Evolutionary conservation across 495 filamentous ascomycete genomes (phyloP), one percentile per base, ranked within the genome.

Genomic region (Daldinia loculata): DNA sequence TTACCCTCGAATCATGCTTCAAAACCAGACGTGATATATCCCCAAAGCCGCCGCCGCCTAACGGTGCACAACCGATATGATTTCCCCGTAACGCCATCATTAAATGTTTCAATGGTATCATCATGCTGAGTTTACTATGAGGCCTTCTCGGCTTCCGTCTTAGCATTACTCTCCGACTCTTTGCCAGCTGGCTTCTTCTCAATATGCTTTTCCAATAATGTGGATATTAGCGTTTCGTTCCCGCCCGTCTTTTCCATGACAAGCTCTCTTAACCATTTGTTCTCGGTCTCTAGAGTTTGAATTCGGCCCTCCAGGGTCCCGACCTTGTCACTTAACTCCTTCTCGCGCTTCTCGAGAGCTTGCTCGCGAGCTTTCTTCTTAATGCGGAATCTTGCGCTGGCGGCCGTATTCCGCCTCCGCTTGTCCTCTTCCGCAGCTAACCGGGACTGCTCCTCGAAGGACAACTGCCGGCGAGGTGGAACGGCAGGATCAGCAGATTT

Each of bases 311-410:
- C 95, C 12, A 99, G 86, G 11, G 81, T 82, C 11, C 82, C 83
- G 45, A 96, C 92, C 81, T 94, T 94, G 38, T 97, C 95, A 7
- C 87, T 88, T 77, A 97, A 93, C 72, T 98, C 95, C 80, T 96
- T 95, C 64, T 95, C 91, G 51, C 89, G 89, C 61, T 90, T 90
- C 83, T 98, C 95, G 65, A 99, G 91, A 3, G 91, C 90, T 77
- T 95, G 92, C 83, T 99, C 95, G 60, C 95, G 92, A 81, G 97
- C 93, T 88, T 99, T 99, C 92, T 99, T 99, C 88, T 99, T 99
- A 75, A 97, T 89, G 63, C 95, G 92, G 88, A 99, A 99, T 60
- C 95, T 91, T 22, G 95, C 95, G 56, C 88, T 92, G 45, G 95
- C 95, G 38, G 95, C 95, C 0, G 95, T 99, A 81, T 99, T 99